phyloP scores from a whole-genome alignment of 345 rosid genomes.

The Theobroma cacao region DNA sequence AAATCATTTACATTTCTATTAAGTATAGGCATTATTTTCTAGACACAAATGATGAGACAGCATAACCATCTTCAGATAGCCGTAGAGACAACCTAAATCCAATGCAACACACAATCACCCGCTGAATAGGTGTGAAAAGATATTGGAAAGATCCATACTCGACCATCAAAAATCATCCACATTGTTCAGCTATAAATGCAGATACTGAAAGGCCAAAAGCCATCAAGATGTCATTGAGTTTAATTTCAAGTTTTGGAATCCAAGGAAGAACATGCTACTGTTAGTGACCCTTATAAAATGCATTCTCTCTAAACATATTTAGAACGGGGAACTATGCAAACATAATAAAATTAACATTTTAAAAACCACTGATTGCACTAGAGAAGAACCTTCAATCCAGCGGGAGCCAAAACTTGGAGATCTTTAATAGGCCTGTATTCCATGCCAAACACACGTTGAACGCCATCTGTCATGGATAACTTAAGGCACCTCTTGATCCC shows the following conservation, averaged over 20 bases:
- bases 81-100: constrained; percentile 7
- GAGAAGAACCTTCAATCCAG: constrained; percentile 77
- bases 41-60: not conserved
- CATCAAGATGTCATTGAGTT: not conserved
- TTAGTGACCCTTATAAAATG: not conserved
- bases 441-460: constrained; percentile 86
- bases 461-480: constrained; percentile 88
- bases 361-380: constrained; percentile 10
- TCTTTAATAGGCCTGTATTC: constrained; percentile 89
- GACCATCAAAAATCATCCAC: not conserved
- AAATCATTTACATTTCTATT: not conserved
- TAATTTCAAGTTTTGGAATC: not conserved
- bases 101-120: not conserved
- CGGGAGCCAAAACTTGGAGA: constrained; percentile 70
- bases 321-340: not conserved
- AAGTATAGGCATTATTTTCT: not conserved
- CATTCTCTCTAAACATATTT: not conserved
- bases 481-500: constrained; percentile 91
- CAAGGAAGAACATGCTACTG: not conserved
- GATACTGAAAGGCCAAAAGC: not conserved
- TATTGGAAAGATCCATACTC: not conserved
- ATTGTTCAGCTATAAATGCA: not conserved
- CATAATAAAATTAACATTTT: not conserved
- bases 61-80: constrained; percentile 7
- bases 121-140: not conserved